phyloP scores from a whole-genome alignment of 2,329 filamentous ascomycete genomes.

The Boeremia exigua region DNA sequence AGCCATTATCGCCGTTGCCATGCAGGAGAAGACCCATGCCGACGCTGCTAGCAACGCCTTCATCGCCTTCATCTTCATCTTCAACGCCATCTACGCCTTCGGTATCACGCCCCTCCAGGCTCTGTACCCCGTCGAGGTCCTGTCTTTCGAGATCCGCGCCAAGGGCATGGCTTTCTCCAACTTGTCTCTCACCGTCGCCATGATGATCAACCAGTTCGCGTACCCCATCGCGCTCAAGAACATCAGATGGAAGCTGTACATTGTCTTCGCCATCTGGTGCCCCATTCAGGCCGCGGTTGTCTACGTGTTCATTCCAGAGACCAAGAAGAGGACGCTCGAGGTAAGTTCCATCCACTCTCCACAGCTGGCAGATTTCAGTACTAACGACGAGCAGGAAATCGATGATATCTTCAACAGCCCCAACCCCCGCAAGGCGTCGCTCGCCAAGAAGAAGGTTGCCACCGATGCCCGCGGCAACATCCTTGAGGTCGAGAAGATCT shows the following conservation, averaged over 20 bases:
- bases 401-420: conserved; percentile 31
- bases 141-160: conserved; percentile 55
- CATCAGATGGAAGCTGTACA: conserved; percentile 34
- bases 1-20: conserved; percentile 26
- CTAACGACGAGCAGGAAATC: conserved; percentile 19
- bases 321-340: conserved; percentile 37
- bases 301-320: conserved; percentile 34
- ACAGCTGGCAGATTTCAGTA: not conserved
- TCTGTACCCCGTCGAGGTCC: conserved; percentile 57
- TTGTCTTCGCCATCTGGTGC: conserved; percentile 34
- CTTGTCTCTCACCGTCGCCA: conserved; percentile 36
- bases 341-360: not conserved
- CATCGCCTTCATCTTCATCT: conserved; percentile 53
- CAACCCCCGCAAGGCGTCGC: conserved; percentile 31
- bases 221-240: conserved; percentile 33
- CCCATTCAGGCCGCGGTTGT: conserved; percentile 26
- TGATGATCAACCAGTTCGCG: conserved; percentile 40
- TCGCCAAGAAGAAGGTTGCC: conserved; percentile 34
- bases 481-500: conserved; percentile 35
- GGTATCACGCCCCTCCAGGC: conserved; percentile 56
- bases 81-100: conserved; percentile 48
- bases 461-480: conserved; percentile 26
- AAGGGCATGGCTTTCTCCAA: conserved; percentile 59
- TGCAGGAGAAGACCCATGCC: conserved; percentile 20
- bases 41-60: conserved; percentile 33